Conservation (phyloP, 2,329 filamentous ascomycete species). For the Colletotrichum brevisporum region DNA sequence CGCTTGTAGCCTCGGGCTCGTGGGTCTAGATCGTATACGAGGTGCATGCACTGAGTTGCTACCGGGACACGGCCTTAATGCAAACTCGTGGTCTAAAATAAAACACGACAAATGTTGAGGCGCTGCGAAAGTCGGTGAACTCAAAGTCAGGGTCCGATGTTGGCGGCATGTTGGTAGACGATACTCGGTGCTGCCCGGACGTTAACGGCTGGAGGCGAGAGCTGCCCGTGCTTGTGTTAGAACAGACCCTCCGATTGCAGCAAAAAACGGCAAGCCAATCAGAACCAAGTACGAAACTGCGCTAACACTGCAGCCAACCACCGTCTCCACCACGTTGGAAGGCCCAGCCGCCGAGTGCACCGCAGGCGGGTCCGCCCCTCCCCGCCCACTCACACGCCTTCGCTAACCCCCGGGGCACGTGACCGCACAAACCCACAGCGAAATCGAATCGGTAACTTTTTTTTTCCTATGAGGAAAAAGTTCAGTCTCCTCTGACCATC, state of each 20-base stretch:
- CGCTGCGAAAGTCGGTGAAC: conserved; percentile 25
- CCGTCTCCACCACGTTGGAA: not conserved
- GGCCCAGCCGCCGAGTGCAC: not conserved
- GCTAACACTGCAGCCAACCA: too few species aligned
- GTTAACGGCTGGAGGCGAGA: not conserved
- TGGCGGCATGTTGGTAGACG: not conserved
- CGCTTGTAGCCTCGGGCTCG: not conserved
- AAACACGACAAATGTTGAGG: not conserved
- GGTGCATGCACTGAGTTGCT: conserved; percentile 15
- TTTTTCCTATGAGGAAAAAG: not conserved
- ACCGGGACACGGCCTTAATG: conserved; percentile 13
- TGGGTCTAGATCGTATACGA: conserved; percentile 14
- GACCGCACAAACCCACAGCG: conserved; percentile 44
- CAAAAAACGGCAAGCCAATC: conserved; percentile 2
- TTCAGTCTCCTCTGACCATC: conserved; percentile 45
- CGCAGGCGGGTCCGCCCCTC: not conserved
- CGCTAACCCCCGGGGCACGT: conserved; percentile 44
- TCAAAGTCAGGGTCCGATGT: not conserved
- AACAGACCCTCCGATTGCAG: not conserved
- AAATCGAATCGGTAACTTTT: conserved; percentile 36
- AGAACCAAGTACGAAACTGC: not conserved
- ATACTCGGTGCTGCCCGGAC: not conserved
- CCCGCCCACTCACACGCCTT: conserved; percentile 36
- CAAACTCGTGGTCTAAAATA: not conserved
- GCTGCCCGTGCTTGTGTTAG: not conserved